A percentile compares a stretch with the other conserved stretches of the same genome.
phyloP scores from a whole-genome alignment of 208 protist genomes.

The Acanthamoeba comandoni region DNA sequence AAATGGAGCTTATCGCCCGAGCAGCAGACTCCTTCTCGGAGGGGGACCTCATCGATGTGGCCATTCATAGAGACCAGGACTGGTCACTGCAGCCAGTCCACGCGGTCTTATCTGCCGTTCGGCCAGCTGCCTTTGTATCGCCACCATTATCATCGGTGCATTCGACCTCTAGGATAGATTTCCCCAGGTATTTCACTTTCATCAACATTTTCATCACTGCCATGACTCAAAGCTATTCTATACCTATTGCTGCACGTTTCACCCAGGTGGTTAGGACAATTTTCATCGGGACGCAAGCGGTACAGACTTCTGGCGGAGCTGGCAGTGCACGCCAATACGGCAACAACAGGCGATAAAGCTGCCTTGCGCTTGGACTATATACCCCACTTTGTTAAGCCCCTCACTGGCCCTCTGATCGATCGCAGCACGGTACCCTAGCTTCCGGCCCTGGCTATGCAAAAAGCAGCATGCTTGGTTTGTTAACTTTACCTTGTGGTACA shows the following conservation, averaged over 20 bases:
- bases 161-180: too few relatives aligned
- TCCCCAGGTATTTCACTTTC: conserved; percentile 30
- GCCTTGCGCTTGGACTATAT: conserved; percentile 68
- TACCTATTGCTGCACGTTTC: conserved; percentile 65
- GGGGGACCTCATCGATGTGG: conserved; percentile 74
- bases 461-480: not conserved
- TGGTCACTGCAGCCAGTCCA: conserved; percentile 76
- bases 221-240: conserved; percentile 1
- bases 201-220: conserved; percentile 49
- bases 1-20: conserved; percentile 66
- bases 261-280: conserved; percentile 79
- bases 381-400: conserved; percentile 61
- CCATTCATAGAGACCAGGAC: conserved; percentile 60
- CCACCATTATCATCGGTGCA: not conserved
- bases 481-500: not conserved
- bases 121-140: conserved; percentile 75
- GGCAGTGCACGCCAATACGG: conserved; percentile 69
- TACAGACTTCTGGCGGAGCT: conserved; percentile 78
- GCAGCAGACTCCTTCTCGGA: conserved; percentile 78
- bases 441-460: not conserved
- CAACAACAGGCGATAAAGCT: not conserved
- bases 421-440: not conserved
- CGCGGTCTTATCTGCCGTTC: conserved; percentile 72
- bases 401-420: conserved; percentile 70
- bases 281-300: conserved; percentile 76